Base-by-base conservation (phyloP, 1,284 basidiomycete genomes). In the Quambalaria eucalypti region DNA sequence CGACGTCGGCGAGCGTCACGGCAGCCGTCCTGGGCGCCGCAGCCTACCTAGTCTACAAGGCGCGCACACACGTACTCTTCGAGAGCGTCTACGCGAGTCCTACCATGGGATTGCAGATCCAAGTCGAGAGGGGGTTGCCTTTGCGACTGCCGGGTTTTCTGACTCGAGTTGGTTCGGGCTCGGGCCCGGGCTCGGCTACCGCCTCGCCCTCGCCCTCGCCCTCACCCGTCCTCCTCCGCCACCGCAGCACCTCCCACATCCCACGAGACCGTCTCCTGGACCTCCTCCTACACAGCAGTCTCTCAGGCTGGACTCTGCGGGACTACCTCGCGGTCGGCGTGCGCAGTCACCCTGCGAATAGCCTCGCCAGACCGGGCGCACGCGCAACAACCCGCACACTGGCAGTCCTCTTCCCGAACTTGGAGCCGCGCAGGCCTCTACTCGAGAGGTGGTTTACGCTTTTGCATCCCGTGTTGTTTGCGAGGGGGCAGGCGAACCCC, bases 251-350 rank as follows among this genome's bases (percentile, higher is more conserved):
- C 19, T 14, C 6, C 19, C 55, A 72, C 21, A 48, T 74, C 2
- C 62, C 70, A 0, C 57, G 66, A 14, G 68, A 74, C 39, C 39
- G 52, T 1, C 63, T 74, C 28, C 38, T 73, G 1, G 71, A 74
- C 36, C 33, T 71, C 2, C 59, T 69, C 33, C 56, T 71, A 12
- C 55, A 55, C 7, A 68, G 70, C 48, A 59, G 57, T 3, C 61
- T 69, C 33, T 57, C 60, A 2, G 48, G 54, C 10, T 74, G 63
- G 46, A 54, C 55, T 16, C 55, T 74, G 9, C 21, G 66, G 16
- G 71, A 72, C 29, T 66, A 71, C 48, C 56, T 70, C 2, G 57
- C 60, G 2, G 59, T 70, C 1, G 55, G 48, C 9, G 61, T 56
- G 0, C 42, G 54, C 33, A 28, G 36, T 10, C 36, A 39, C 10